Percentiles rank a stretch among this genome's conserved stretches.
phyloP scores from a whole-genome alignment of 257 asterid genomes.

The Jacaranda mimosifolia region DNA sequence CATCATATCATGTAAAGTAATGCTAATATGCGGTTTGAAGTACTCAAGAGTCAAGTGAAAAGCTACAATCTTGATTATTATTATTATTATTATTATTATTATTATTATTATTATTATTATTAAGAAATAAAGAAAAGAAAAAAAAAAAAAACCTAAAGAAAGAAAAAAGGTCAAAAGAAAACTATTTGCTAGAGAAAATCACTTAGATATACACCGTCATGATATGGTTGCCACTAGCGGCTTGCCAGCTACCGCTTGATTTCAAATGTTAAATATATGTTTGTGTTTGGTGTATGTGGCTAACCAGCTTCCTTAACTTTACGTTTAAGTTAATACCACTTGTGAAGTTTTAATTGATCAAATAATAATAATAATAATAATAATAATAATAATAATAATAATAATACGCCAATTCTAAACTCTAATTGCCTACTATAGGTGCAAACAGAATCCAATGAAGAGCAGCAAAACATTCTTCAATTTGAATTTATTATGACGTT shows the following conservation, averaged over 20 bases:
- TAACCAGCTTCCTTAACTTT: not conserved
- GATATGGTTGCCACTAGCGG: not conserved
- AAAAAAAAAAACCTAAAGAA: not conserved
- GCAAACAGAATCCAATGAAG: no score
- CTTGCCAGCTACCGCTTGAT: not conserved
- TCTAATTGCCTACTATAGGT: no score
- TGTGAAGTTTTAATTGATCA: not conserved
- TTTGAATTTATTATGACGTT: no score
- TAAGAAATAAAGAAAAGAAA: no score
- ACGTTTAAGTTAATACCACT: not conserved
- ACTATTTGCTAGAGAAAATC: not conserved
- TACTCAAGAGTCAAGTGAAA: not conserved
- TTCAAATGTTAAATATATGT: not conserved
- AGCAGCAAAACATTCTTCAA: no score
- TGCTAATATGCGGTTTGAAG: not conserved
- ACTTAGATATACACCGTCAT: not conserved
- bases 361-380: no score
- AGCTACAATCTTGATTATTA: constrained; percentile 5
- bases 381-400: not conserved
- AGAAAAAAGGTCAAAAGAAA: not conserved
- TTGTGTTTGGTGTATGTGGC: not conserved
- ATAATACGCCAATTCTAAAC: not conserved
- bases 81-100: not conserved
- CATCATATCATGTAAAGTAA: not conserved
- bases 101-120: not conserved